Base-by-base conservation (phyloP, 106 monocot genomes). In the Phalaenopsis equestris region DNA sequence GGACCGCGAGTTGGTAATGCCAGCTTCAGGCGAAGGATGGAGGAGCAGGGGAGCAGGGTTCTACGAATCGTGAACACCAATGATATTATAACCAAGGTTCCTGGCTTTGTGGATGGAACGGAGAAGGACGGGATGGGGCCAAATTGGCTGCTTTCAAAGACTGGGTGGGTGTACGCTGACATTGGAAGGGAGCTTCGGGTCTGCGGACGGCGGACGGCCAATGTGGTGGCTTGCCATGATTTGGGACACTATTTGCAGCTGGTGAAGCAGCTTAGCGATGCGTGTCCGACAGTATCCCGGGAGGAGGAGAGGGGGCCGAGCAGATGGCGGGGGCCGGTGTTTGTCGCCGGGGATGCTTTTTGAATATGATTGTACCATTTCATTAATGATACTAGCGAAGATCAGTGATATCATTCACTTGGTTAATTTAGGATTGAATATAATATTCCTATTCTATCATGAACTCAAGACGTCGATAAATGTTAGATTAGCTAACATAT, bases 21-120 rank as follows among this genome's bases (percentile, higher is more conserved):
- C 6, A 78, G 86, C 41, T 94, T 94, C 88, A 79, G 87, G 42
- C 67, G 78, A 0, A 42, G 58, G 24, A 36, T 94, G 36, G 89
- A 94, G 77, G 82, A 79, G 11, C 68, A 75, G 36, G 94, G 94
- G 5, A 79, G 78, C 77, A 89, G 85, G 78, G 91, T 91, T 16
- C 83, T 94, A 3, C 75, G 91, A 6, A 85, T 94, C 0, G 91
- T 94, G 15, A 94, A 94, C 86, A 65, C 84, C 5, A 56, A 78
- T 7, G 91, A 94, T 79, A 57, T 94, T 56, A 77, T 94, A 47
- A 91, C 94, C 10, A 94, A 85, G 78, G 86, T 94, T 1, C 94
- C 94, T 4, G 91, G 94, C 3, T 86, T 91, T 67, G 47, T 86
- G 2, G 11, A 52, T 52, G 12, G 14, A 12, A 83, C 83, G 3